Evolutionary conservation across 768 basidiomycete genomes (phyloP), one percentile per base, ranked within the genome.

Genomic region (Nevesoporus exiguus): DNA sequence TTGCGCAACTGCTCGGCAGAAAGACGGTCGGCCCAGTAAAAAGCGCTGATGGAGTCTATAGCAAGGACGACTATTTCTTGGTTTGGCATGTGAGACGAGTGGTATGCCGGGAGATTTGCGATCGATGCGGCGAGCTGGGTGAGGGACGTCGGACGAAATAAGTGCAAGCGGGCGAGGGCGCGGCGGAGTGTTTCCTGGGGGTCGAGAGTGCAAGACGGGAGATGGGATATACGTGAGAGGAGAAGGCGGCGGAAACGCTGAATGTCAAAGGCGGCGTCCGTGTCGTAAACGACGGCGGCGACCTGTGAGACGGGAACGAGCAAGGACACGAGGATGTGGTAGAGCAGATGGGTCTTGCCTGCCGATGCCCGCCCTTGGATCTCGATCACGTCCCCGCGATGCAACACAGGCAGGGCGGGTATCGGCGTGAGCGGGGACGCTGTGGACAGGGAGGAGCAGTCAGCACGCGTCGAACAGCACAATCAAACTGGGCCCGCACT

Each of bases 321-420:
- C 59, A 86, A 83, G 21, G 74, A 77, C 13, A 81, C 69, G 25
- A 88, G 66, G 46, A 90, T 67, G 64, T 81, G 78, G 64, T 86
- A 86, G 25, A 91, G 70, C n/a, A 94, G 71, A 58, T 87, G 86
- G 2, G 88, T 85, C 71, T 93, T 94, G 27, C 89, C 91, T 7
- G 85, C 83, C 25, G 77, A 79, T 5, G 90, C 74, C 2, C 84
- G 80, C 2, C 91, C 91, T 69, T 91, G 86, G 21, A 94, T 76
- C 69, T 90, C 86, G 58, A 93, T 71, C 37, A 88, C 76, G 66
- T 90, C 85, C 33, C 86, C 86, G 43, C 76, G 72, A 42, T 68
- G 57, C 31, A 82, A 62, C 25, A 75, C 66, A 22, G 64, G 56
- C 22, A 69, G 51, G 43, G 41, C 55, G 41, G 54, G 52, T 43